Base-by-base conservation (phyloP, 2,329 filamentous ascomycete genomes). In the Lasiodiplodia sp. region DNA sequence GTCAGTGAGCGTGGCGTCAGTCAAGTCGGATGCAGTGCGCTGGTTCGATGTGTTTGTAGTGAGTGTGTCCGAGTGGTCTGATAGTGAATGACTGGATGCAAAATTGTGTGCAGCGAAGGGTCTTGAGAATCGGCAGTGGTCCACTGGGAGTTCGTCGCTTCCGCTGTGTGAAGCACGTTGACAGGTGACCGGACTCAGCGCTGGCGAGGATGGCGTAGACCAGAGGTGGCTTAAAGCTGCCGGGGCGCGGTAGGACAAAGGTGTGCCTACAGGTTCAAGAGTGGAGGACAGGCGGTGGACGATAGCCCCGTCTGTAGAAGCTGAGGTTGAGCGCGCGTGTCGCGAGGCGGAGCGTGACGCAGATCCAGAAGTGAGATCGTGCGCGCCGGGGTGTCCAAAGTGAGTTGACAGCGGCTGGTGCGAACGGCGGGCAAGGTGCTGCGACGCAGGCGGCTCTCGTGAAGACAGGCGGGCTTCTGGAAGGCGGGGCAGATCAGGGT, bases 131-230 rank as follows among this genome's bases (percentile, higher is more conserved):
- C 25, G n/a, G 18, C 31, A 28, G n/a, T 34, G 44, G 7, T 23
- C n/a, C 25, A 7, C n/a, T 23, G 47, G 51, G 28, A 64, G 31
- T 12, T 52, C n/a, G 40, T 37, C 44, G 4, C 31, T 34, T 11
- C 28, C 31, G 47, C 18, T 38, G 4, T 5, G 47, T 8, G 5
- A 49, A 31, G 60, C 21, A 6, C 40, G 47, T 34, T 25, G n/a
- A 38, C 60, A 64, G 18, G 60, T 52, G 31, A 64, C 31, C 18
- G 21, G 60, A 38, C 28, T 64, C 23, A 64, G 31, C 18, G 18
- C 21, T 18, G 60, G 60, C 38, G 60, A 64, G 60, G 60, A 47
- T 14, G 60, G 47, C 2, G 44, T n/a, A 18, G 60, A 52, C 44
- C 51, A 37, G 10, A 49, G 31, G 11, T 51, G 40, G 31, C 60